Evolutionary conservation across 805 yeast species (phyloP).

Genomic region (Ogataea kodamae): DNA sequence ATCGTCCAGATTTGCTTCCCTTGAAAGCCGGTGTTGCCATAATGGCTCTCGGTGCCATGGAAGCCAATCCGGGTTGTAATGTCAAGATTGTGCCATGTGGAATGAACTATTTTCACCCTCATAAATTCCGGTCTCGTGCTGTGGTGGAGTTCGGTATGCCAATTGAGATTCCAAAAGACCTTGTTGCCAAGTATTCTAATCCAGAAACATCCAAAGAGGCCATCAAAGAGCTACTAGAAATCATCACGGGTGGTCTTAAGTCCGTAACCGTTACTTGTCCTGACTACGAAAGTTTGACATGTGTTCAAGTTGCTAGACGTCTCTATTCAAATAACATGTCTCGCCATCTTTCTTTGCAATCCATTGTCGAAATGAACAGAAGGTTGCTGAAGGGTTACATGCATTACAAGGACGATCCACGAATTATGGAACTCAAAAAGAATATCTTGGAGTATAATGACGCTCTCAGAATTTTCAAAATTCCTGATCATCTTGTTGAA

Average conservation of each 20-base stretch:
- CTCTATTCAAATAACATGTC: slow-evolving; percentile 75
- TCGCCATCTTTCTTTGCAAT: slow-evolving; percentile 69
- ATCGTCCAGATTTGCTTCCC: slow-evolving; percentile 86
- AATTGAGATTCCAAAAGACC: slow-evolving; percentile 56
- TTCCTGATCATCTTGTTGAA: slow-evolving; percentile 62
- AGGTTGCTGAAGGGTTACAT: slow-evolving; percentile 79
- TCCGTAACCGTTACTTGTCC: slow-evolving; percentile 87
- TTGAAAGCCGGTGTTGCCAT: slow-evolving; percentile 96
- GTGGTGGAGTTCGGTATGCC: slow-evolving; percentile 94
- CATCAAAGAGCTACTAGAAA: slow-evolving; percentile 65
- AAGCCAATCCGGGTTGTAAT: slow-evolving; percentile 65
- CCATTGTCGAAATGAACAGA: slow-evolving; percentile 88
- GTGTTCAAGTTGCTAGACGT: slow-evolving; percentile 88
- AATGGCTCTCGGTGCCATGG: slow-evolving; percentile 96
- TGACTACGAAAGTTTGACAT: slow-evolving; percentile 85
- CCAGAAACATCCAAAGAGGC: slow-evolving; percentile 65
- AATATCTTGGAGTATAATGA: slow-evolving; percentile 71
- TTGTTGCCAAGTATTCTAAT: slow-evolving; percentile 62
- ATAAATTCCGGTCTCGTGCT: slow-evolving; percentile 91
- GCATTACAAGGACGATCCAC: slow-evolving; percentile 67
- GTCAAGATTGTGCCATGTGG: slow-evolving; percentile 83
- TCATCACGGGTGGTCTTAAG: slow-evolving; percentile 67
- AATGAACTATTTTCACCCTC: slow-evolving; percentile 94
- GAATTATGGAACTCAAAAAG: slow-evolving; percentile 54
- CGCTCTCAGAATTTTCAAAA: slow-evolving; percentile 43